Evolutionary conservation across 352 stramenopile genomes (phyloP), one percentile per base, ranked within the genome.

Genomic region (Lagenidium sp.): DNA sequence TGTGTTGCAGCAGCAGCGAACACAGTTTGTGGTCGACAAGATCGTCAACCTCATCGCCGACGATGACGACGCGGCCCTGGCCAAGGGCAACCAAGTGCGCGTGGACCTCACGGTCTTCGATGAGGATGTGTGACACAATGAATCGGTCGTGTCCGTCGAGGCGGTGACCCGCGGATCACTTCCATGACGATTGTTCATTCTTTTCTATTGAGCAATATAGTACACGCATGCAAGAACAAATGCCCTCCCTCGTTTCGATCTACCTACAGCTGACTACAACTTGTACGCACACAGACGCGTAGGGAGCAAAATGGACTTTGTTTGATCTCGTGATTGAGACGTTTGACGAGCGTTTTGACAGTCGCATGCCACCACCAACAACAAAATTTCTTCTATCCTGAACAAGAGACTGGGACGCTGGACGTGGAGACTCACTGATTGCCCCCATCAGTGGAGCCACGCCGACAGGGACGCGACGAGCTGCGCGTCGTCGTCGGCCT

Each of bases 21-120:
- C 55, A 11, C 60, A 63, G 53, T 89, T 89, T 42, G 66, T 89
- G 16, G 53, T 82, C 13, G 61, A 77, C 57, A 89, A 89, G 56
- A 68, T 89, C 34, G 70, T 89, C 3, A 63, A 86, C 46, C 50
- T 82, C 21, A 78, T 89, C 32, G 62, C 73, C 7, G 77, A 89
- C 31, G 77, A 89, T 23, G 73, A 86, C 43, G 73, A 85, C 36
- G 56, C 57, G 19, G 66, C 71, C 36, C 53, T 88, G 18, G 52
- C 63, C 25, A 82, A 84, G 55, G 76, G 76, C 42, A 88, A 88
- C 62, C 72, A 88, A 51, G 65, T 88, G 47, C 74, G 74, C 41
- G 70, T 85, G 19, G 76, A 88, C 41, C 68, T 88, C 44, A 88
- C 72, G 7, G 70, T 88, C 6, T 88, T 85, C 50, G 72, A 85